phyloP scores from a whole-genome alignment of 805 yeast species.

The Nakazawaea populi region DNA sequence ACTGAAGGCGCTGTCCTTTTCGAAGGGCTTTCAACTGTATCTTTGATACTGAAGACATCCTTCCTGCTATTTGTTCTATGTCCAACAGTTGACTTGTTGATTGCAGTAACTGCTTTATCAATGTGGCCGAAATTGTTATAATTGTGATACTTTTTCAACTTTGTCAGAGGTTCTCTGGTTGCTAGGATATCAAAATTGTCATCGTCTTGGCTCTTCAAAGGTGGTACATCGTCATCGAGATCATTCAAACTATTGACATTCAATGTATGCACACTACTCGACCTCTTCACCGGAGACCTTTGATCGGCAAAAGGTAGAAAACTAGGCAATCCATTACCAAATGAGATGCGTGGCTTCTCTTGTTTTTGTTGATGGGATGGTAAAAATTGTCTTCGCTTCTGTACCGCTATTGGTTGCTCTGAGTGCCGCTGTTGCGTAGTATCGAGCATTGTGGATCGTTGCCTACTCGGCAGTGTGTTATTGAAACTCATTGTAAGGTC shows the following conservation, averaged over 20 bases:
- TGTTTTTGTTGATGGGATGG: background rate
- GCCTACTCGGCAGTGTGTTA: background rate
- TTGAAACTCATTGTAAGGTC: background rate
- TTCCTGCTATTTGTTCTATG: background rate
- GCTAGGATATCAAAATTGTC: background rate
- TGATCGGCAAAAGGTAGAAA: conserved; percentile 1
- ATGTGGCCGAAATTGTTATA: background rate
- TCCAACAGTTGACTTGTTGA: background rate
- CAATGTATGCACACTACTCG: conserved; percentile 8
- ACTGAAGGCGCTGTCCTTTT: too few relatives aligned
- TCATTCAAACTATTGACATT: background rate
- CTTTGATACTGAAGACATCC: too few relatives aligned
- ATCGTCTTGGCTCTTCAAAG: conserved; percentile 7
- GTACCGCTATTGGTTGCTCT: background rate
- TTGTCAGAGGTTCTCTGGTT: background rate
- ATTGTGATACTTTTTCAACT: background rate
- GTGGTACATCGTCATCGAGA: background rate
- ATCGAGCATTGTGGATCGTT: background rate
- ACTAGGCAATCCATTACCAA: conserved; percentile 1
- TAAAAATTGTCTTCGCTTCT: background rate
- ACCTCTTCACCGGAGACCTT: background rate
- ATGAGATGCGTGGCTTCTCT: background rate
- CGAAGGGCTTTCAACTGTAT: too few relatives aligned
- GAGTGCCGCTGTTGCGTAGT: background rate
- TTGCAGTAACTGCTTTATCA: background rate